These are phyloP conservation scores for Pleurotus cornucopiae DNA, from an alignment of 768 basidiomycete genomes.

Conservation along the genomic window DNA sequence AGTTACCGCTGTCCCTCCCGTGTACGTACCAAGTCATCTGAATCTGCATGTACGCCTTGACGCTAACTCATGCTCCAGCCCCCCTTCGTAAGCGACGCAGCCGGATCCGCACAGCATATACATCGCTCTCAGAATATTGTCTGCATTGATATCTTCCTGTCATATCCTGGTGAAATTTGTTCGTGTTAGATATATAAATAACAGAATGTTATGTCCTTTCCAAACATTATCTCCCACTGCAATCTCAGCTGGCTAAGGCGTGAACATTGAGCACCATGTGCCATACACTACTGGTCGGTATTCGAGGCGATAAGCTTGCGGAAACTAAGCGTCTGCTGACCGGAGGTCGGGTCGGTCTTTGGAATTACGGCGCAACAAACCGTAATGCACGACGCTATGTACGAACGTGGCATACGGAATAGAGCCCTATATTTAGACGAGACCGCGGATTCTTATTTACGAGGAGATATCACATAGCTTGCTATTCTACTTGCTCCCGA, in stretches of 20 bases:
- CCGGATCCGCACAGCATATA: not conserved
- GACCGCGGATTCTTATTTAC: no score
- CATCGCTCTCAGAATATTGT: not conserved
- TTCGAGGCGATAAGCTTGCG: no score
- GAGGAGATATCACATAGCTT: no score
- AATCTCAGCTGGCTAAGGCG: not conserved
- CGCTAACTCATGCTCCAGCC: not conserved
- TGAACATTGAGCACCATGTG: not conserved
- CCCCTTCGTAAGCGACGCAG: not conserved
- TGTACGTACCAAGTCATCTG: not conserved
- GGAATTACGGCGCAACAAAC: no score
- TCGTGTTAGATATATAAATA: not conserved
- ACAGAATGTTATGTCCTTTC: not conserved
- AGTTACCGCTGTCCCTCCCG: slow-evolving; percentile 1
- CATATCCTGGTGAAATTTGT: not conserved
- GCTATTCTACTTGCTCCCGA: no score
- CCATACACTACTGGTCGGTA: no score
- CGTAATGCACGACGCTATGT: no score
- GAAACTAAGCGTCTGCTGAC: no score
- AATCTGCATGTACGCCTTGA: not conserved
- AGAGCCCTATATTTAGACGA: no score
- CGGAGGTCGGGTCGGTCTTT: no score
- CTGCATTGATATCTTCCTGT: not conserved
- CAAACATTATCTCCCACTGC: not conserved
- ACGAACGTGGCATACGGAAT: no score